Base-by-base conservation (phyloP, 2,329 filamentous ascomycete species). In the Fusarium sp. region DNA sequence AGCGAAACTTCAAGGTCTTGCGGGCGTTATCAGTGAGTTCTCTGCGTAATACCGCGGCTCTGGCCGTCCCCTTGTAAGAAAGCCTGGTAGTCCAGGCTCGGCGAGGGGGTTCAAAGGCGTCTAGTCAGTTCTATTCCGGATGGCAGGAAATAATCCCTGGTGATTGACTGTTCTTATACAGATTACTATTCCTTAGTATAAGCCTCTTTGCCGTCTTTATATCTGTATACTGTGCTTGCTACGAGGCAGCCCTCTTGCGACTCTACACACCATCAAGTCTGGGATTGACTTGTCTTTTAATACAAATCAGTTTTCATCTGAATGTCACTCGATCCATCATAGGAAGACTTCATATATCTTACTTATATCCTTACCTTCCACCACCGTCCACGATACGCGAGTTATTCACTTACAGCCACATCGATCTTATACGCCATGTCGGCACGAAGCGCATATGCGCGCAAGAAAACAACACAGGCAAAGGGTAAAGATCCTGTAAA, bases 381-480 rank as follows among this genome's bases (percentile, higher is more conserved):
- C 37, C 22, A 22, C 16, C 16, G 14, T 40, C 22, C 27, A 20
- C 25, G 27, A 9, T 30, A 7, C 34, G 16, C n/a, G 9, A 48
- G 22, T 7, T 22, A 25, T n/a, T 22, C 44, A 51, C 56, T 52
- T 57, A 57, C 47, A 52, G 22, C 27, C 37, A n/a, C 29, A 53
- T 34, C 29, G 1, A 24, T 34, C 16, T 20, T 16, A 18, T 20
- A 62, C 48, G 40, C 48, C 66, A 89, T 89, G 87, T 89, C 87
- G 9, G 86, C 86, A 64, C 81, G 87, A 58, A 88, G 86, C 77
- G 87, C 86, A 32, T 83, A 86, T 70, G 86, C 87, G 75, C 85
- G 87, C 73, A 88, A 88, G 76, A 88, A 87, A 79, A 87, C 86
- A 69, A 86, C 83, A 0, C 84, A 88, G 61, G 79, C 82, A 27